Conservation (phyloP, 306 rosid species). For the Cicer pinnatifidum region DNA sequence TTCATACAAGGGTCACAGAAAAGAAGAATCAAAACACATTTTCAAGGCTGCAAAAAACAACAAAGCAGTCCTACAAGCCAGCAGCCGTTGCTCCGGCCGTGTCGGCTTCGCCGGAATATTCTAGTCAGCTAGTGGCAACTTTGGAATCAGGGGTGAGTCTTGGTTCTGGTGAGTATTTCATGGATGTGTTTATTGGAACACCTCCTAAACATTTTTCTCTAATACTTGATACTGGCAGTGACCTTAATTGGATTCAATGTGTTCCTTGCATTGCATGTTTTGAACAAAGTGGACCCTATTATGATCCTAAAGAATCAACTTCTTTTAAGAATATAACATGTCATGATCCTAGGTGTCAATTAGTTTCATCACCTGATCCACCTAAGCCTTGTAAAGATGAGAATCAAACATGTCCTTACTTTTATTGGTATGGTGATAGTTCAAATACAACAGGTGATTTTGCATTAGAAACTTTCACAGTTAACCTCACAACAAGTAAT, state of each 20-base stretch:
- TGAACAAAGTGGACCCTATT: constrained; percentile 81
- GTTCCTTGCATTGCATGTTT: constrained; percentile 89
- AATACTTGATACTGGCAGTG: constrained; percentile 96
- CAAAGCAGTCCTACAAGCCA: constrained; percentile 39
- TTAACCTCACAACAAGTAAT: constrained; percentile 63
- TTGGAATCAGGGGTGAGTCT: constrained; percentile 91
- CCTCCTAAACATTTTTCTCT: constrained; percentile 90
- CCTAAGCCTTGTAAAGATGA: constrained; percentile 76
- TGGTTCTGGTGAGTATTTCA: constrained; percentile 97
- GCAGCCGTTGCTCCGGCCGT: constrained; percentile 42
- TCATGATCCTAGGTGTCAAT: constrained; percentile 63
- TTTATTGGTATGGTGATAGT: constrained; percentile 95
- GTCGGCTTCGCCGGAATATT: constrained; percentile 56
- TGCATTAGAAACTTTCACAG: constrained; percentile 77
- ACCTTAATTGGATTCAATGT: constrained; percentile 97
- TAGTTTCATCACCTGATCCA: constrained; percentile 90
- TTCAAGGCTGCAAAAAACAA: constrained; percentile 61
- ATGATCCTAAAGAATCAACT: constrained; percentile 78
- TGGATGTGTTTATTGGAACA: constrained; percentile 93
- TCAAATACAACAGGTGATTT: constrained; percentile 97
- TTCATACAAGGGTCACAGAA: constrained; percentile 67
- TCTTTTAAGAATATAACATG: constrained; percentile 79
- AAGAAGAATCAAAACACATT: constrained; percentile 80
- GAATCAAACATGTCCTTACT: constrained; percentile 82
- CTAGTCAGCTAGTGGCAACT: constrained; percentile 82